phyloP scores from a whole-genome alignment of 169 alveolate species.

The Cryptosporidium baileyi region DNA sequence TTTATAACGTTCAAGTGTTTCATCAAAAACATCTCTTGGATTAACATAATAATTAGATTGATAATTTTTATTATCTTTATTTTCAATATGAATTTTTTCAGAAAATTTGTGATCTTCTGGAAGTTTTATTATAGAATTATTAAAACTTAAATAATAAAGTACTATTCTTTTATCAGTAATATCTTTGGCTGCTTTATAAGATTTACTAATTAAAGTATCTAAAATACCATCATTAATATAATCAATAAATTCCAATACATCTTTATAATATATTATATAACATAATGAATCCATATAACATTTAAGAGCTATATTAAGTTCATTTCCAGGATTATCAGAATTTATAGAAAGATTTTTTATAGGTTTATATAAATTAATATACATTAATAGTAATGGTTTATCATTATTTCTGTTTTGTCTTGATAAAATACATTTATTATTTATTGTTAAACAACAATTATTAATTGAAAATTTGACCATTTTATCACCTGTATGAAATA shows the following conservation, averaged over 20 bases:
- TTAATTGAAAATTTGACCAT: conserved; percentile 1
- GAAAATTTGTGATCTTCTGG: conserved; percentile 13
- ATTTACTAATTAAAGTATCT: conserved; percentile 48
- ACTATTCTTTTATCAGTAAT: conserved; percentile 11
- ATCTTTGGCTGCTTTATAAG: conserved; percentile 52
- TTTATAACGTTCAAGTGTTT: conserved; percentile 24
- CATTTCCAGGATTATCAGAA: not conserved
- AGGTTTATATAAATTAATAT: conserved; percentile 4
- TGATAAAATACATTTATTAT: conserved; percentile 33
- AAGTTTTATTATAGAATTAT: conserved; percentile 17
- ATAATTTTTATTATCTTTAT: not conserved
- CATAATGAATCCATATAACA: conserved; percentile 62
- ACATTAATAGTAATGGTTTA: conserved; percentile 16
- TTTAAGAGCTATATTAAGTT: conserved; percentile 31
- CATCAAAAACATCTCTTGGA: conserved; percentile 58
- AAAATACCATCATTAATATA: conserved; percentile 58
- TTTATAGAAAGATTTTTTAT: not conserved
- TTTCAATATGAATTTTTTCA: not conserved
- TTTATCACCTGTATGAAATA: conserved; percentile 49
- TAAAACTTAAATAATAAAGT: conserved; percentile 2
- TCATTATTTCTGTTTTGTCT: not conserved
- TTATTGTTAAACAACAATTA: conserved; percentile 48
- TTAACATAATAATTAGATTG: not conserved
- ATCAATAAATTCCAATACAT: conserved; percentile 50
- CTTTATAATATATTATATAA: conserved; percentile 32